A percentile compares a stretch with the other conserved stretches of the same genome.
Conservation (phyloP, 2,329 filamentous ascomycete species). For the Xylariaceae sp. region DNA sequence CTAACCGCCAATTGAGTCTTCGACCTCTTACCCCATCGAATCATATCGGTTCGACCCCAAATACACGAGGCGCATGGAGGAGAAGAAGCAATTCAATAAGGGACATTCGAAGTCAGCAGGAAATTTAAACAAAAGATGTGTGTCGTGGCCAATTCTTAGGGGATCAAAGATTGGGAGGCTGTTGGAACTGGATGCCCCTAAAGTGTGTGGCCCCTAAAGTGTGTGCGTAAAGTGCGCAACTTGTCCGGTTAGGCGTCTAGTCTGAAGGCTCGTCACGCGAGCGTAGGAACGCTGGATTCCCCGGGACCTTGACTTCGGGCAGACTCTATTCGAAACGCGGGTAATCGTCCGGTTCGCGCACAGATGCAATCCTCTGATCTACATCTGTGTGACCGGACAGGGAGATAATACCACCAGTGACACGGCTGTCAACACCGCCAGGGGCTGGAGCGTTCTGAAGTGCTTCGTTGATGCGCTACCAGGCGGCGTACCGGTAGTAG, state of each 20-base stretch:
- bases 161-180: neutral
- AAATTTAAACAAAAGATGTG: conserved; percentile 6
- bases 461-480: neutral
- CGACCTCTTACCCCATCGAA: neutral
- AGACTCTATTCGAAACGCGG: conserved; percentile 19
- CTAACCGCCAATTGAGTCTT: neutral
- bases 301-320: conserved; percentile 17
- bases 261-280: conserved; percentile 17
- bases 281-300: conserved; percentile 23
- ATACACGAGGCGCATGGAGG: neutral
- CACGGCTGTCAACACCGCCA: neutral
- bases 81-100: neutral
- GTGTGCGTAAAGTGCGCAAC: neutral
- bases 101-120: neutral
- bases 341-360: conserved; percentile 14
- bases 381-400: neutral
- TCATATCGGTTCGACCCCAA: no score
- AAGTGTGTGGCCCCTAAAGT: no score
- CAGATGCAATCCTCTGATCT: conserved; percentile 7
- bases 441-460: neutral
- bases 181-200: neutral
- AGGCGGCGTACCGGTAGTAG: neutral
- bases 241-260: conserved; percentile 1
- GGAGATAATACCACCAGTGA: neutral
- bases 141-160: conserved; percentile 16